Base-by-base conservation (phyloP, 129 eudicot genomes). In the Lactuca saligna region DNA sequence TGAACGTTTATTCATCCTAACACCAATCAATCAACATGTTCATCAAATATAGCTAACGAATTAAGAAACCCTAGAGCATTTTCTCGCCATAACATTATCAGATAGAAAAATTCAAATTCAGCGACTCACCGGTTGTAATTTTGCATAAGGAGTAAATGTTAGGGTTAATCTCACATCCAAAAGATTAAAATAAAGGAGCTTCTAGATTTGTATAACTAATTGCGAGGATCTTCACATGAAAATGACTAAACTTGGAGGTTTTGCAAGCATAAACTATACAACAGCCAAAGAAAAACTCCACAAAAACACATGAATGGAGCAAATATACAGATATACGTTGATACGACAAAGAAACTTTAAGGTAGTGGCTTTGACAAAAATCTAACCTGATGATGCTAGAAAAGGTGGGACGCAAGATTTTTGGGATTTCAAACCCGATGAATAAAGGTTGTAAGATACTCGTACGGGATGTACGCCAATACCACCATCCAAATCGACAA, bases 131-230 rank as follows among this genome's bases (percentile, higher is more conserved):
- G 33, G 13, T 37, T n/a, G 32, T 37, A 61, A 35, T 61, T 37
- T 7, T 15, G 66, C 65, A 61, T 34, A 37, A 61, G 50, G 14
- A 61, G 50, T 61, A 31, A 61, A 61, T 61, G 31, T 37, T 14
- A 39, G 64, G 17, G 55, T 44, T 57, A 50, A 58, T 42, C 34
- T 32, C 65, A 56, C 32, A 69, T 39, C 38, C 6, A 16, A 17
- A 25, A 20, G 55, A 46, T 25, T 31, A 57, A n/a, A 70, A 4
- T 11, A n/a, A 8, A 42, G 34, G 32, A 58, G 17, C 58, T 60
- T 48, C 50, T 71, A 49, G 68, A 67, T 65, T 71, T 71, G 34
- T 66, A 46, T 33, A 1, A 8, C 68, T 60, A 60, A 32, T 34
- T 10, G 66, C n/a, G 25, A 9, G 0, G 32, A 33, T 20, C 39